These are phyloP conservation scores for Phytophthora niederhauseri DNA, from an alignment of 352 stramenopile species.

Conservation along the genomic window DNA sequence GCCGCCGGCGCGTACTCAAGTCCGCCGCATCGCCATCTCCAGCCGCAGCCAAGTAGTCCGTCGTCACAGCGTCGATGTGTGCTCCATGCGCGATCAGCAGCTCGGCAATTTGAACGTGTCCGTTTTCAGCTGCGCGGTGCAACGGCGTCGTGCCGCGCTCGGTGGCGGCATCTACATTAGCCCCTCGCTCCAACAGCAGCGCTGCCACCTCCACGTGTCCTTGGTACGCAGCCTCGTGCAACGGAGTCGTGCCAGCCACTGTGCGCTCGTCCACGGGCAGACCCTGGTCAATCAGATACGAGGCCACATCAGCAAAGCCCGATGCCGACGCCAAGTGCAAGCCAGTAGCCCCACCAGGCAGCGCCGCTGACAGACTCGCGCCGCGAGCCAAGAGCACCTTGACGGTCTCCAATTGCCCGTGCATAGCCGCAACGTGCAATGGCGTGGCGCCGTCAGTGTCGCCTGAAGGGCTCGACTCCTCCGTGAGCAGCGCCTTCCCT, in stretches of 20 bases:
- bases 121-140: slow-evolving; percentile 58
- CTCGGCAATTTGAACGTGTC: slow-evolving; percentile 55
- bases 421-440: slow-evolving; percentile 61
- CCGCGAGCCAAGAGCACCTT: slow-evolving; percentile 49
- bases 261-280: slow-evolving; percentile 46
- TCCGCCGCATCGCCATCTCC: slow-evolving; percentile 10
- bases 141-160: slow-evolving; percentile 55
- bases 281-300: slow-evolving; percentile 47
- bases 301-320: slow-evolving; percentile 50
- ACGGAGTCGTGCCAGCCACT: slow-evolving; percentile 46
- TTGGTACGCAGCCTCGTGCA: slow-evolving; percentile 58
- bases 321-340: slow-evolving; percentile 60
- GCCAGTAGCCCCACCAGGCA: slow-evolving; percentile 48
- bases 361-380: slow-evolving; percentile 47
- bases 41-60: slow-evolving; percentile 48
- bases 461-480: slow-evolving; percentile 26
- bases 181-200: slow-evolving; percentile 45
- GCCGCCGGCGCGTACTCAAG: slow-evolving; percentile 14
- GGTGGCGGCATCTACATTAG: slow-evolving; percentile 57
- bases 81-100: slow-evolving; percentile 55
- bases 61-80: slow-evolving; percentile 64
- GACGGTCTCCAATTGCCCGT: slow-evolving; percentile 67
- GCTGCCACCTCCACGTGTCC: slow-evolving; percentile 51
- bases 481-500: slow-evolving; percentile 25
- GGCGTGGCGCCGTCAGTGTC: slow-evolving; percentile 53